These are phyloP conservation scores for Pythium phragmitis DNA, from an alignment of 352 stramenopile species.

Conservation along the genomic window DNA sequence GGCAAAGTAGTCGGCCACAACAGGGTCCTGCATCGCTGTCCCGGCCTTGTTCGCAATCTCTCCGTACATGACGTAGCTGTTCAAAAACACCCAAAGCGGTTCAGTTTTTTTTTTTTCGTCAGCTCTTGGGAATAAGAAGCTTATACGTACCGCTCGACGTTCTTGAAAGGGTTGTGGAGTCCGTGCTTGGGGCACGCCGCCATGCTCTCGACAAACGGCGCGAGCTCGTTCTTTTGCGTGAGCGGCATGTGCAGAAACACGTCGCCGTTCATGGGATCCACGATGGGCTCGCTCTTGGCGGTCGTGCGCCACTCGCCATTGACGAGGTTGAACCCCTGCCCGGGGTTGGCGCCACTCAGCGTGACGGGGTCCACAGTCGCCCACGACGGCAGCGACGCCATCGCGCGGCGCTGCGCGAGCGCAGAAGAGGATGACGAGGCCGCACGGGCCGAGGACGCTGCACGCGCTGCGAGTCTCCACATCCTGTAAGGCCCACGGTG, in stretches of 20 bases:
- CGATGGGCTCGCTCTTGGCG: constrained; percentile 75
- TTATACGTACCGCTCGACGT: constrained; percentile 89
- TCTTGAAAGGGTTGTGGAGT: constrained; percentile 98
- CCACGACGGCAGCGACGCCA: constrained; percentile 85
- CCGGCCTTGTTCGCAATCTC: constrained; percentile 83
- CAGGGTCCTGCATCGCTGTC: constrained; percentile 78
- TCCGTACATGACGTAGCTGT: constrained; percentile 67
- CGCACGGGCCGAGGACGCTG: background rate
- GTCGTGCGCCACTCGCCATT: constrained; percentile 88
- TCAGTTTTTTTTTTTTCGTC: background rate
- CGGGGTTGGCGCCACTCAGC: constrained; percentile 76
- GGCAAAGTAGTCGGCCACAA: constrained; percentile 95
- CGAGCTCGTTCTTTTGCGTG: constrained; percentile 88
- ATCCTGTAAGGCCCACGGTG: constrained; percentile 8
- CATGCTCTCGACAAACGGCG: constrained; percentile 93
- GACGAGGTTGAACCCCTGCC: constrained; percentile 91
- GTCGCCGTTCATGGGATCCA: constrained; percentile 94
- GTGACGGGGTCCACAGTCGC: constrained; percentile 89
- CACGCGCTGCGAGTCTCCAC: constrained; percentile 26
- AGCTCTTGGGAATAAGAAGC: background rate
- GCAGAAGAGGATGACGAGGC: constrained; percentile 23
- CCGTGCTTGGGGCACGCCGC: constrained; percentile 93
- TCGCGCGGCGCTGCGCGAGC: constrained; percentile 34
- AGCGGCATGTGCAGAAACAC: constrained; percentile 94
- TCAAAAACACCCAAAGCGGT: background rate